Conservation (phyloP, 768 basidiomycete species). For the Melanogaster broomeanus region DNA sequence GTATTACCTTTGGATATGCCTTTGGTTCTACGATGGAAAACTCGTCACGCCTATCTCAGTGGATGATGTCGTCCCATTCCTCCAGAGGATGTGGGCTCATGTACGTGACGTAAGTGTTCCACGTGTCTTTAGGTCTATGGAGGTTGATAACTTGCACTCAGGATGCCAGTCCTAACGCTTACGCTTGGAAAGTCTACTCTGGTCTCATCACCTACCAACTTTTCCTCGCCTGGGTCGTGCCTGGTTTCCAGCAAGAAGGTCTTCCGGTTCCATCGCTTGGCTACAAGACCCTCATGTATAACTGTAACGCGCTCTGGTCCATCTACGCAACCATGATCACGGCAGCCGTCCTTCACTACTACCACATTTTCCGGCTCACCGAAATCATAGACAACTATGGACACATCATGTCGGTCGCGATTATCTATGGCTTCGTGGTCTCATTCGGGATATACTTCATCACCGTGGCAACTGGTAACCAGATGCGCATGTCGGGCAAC, state of each 20-base stretch:
- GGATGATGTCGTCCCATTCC: conserved; percentile 75
- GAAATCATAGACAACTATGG: conserved; percentile 97
- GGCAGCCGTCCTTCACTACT: conserved; percentile 73
- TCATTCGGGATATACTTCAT: conserved; percentile 81
- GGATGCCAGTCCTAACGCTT: conserved; percentile 90
- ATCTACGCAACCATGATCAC: conserved; percentile 83
- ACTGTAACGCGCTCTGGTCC: conserved; percentile 91
- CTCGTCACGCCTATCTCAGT: conserved; percentile 68
- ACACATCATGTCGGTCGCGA: conserved; percentile 91
- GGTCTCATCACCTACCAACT: conserved; percentile 90
- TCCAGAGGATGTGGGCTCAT: conserved; percentile 83
- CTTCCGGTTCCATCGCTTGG: conserved; percentile 93
- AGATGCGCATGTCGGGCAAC: conserved; percentile 93
- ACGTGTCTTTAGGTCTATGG: background rate
- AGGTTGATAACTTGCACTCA: conserved; percentile 29
- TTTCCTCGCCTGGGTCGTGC: conserved; percentile 85
- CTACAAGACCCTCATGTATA: conserved; percentile 92
- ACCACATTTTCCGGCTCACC: conserved; percentile 84
- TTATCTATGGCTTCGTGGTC: conserved; percentile 86
- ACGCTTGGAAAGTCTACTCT: conserved; percentile 89
- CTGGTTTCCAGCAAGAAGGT: conserved; percentile 92
- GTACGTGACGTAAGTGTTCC: conserved; percentile 62
- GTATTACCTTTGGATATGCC: conserved; percentile 99
- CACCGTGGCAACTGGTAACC: conserved; percentile 73
- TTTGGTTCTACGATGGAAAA: conserved; percentile 93